Base-by-base conservation (phyloP, 306 rosid species). In the Phaseolus lunatus region DNA sequence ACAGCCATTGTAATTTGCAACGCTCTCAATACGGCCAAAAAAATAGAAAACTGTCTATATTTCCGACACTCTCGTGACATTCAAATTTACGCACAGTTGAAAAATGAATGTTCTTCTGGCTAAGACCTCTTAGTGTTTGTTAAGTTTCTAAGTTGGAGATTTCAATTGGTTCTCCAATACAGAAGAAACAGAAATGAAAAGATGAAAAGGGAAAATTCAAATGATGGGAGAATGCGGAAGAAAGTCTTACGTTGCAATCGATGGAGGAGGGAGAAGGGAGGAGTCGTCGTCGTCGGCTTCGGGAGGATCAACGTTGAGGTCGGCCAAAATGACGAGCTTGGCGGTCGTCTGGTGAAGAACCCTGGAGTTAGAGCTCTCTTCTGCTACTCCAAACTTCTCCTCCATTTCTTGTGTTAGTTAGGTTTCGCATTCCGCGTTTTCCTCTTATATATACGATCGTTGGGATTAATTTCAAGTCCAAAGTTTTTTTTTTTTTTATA, bases 301-400 rank as follows among this genome's bases (percentile, higher is more conserved):
- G 5, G 94, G 92, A 45, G 97, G 97, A 68, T 90, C 93, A 72
- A 84, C 83, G 87, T 92, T 92, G 67, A 92, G 97, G 88, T 94
- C 93, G 5, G 98, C 92, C 54, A 94, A 82, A 72, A 91, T 84
- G 65, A 86, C 85, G 66, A 87, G 48, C 81, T 88, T 90, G 19
- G 89, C 50, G 22, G 85, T 84, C n/a, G 89, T 67, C 18, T 81
- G 85, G 67, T 53, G 82, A 19, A 53, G 53, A 39, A 39, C 2
- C 82, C 79, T 80, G 8, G 66, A 33, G 24, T 78, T 83, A 3
- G 41, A 56, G 15, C 70, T 76, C 81, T 24, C 64, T 41, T 79
- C 87, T 18, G 61, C 47, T 31, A 76, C 41, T 69, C 72, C 87
- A 50, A 63, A 31, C 72, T 22, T 75, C 59, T 83, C 85, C 43